These are phyloP conservation scores for Narthecium ossifragum DNA, from an alignment of 106 monocot species.

Conservation along the genomic window DNA sequence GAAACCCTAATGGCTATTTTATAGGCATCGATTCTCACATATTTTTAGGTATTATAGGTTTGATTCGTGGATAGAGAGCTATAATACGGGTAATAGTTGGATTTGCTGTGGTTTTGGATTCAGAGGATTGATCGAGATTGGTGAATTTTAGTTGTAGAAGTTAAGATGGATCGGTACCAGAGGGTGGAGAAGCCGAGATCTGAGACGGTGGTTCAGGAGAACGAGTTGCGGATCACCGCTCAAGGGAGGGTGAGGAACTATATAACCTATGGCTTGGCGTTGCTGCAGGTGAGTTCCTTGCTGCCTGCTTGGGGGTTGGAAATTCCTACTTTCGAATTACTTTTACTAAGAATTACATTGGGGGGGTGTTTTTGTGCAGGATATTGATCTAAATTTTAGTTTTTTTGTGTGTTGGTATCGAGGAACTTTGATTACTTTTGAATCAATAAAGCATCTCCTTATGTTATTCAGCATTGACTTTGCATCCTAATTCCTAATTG, in stretches of 20 bases:
- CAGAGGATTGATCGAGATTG: too few relatives aligned
- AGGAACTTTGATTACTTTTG: neutral
- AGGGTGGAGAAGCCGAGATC: conserved; percentile 40
- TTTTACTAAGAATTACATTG: neutral
- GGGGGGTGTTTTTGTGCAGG: neutral
- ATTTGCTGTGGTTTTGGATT: too few relatives aligned
- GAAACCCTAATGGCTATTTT: too few relatives aligned
- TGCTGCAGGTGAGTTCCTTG: conserved; percentile 28
- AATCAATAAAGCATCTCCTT: neutral
- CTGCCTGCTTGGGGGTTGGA: neutral
- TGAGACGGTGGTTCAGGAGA: neutral
- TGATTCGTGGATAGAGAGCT: too few relatives aligned
- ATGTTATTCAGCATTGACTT: neutral
- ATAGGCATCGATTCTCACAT: too few relatives aligned
- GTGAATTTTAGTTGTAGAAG: too few relatives aligned
- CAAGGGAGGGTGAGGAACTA: conserved; percentile 55
- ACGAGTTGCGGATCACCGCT: conserved; percentile 30
- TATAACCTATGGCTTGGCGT: conserved; percentile 39
- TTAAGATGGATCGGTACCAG: conserved; percentile 62
- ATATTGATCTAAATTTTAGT: neutral
- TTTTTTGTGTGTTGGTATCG: neutral
- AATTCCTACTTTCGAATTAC: neutral
- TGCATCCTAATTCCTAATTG: neutral
- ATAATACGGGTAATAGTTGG: too few relatives aligned
- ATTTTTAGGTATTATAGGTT: too few relatives aligned